Conservation (phyloP, 202 grass and related monocot genomes). For the Musa balbisiana region DNA sequence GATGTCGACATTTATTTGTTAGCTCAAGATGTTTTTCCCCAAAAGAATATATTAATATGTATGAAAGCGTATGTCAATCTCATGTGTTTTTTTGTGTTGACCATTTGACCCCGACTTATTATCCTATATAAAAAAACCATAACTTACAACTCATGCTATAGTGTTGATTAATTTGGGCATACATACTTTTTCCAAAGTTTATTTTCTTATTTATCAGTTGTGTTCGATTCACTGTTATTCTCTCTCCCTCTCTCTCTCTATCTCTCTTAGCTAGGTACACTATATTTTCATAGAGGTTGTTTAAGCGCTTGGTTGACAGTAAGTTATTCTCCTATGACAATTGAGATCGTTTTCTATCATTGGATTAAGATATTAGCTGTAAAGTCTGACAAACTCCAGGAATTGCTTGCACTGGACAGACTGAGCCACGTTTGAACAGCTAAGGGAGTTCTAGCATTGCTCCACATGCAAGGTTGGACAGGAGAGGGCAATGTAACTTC, state of each 20-base stretch:
- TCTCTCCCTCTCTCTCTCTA: background rate
- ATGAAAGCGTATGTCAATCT: too few relatives aligned
- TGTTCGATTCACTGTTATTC: background rate
- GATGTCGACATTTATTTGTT: too few relatives aligned
- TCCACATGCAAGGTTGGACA: background rate
- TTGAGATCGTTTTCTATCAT: background rate
- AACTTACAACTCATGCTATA: too few relatives aligned
- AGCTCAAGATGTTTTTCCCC: too few relatives aligned
- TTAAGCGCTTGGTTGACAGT: background rate
- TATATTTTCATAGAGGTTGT: background rate
- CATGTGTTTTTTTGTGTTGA: too few relatives aligned
- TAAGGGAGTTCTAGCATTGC: background rate
- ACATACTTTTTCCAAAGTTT: too few relatives aligned
- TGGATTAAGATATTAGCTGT: slow-evolving; percentile 1
- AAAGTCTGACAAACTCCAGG: slow-evolving; percentile 2
- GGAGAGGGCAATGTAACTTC: background rate
- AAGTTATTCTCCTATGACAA: background rate
- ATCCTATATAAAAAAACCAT: too few relatives aligned
- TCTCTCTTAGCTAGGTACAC: background rate
- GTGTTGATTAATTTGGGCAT: too few relatives aligned
- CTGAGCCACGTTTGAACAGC: background rate
- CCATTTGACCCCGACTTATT: too few relatives aligned
- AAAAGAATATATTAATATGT: too few relatives aligned
- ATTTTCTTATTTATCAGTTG: too few relatives aligned
- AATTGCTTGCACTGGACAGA: background rate